Percentiles rank a stretch among this genome's conserved stretches.
Conservation (phyloP, 345 rosid genomes). For the Syzygium grande region DNA sequence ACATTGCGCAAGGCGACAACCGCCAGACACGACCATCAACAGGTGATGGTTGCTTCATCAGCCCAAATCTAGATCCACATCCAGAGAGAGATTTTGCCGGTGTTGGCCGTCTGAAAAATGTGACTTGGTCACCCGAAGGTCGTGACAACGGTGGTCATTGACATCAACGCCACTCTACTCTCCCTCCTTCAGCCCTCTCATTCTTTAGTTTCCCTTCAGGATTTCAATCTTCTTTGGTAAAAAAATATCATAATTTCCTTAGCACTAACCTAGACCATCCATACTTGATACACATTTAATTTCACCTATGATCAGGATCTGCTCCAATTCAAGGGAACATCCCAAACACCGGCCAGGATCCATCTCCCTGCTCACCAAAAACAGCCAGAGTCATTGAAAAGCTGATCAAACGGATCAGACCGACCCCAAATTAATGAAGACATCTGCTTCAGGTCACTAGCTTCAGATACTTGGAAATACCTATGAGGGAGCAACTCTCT, state of each 20-base stretch:
- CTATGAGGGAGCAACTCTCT: neutral
- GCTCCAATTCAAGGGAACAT: neutral
- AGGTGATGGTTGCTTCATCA: neutral
- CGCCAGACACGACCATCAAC: neutral
- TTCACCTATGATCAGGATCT: neutral
- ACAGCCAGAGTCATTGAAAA: neutral
- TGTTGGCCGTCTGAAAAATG: too few species aligned
- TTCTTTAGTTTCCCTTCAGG: neutral
- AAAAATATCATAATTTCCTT: neutral
- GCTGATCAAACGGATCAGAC: neutral
- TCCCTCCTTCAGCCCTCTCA: neutral
- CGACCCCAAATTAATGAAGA: neutral
- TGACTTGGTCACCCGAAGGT: neutral
- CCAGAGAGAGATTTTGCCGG: neutral
- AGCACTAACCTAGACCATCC: neutral
- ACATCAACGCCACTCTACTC: neutral
- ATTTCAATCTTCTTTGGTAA: neutral
- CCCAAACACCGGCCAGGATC: neutral
- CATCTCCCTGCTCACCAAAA: neutral
- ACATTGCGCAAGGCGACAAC: neutral
- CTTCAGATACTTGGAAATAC: neutral
- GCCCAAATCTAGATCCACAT: neutral
- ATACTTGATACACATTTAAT: neutral
- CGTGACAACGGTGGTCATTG: rapidly evolving
- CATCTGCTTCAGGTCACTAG: neutral